phyloP scores from a whole-genome alignment of 2,329 filamentous ascomycete genomes.

The Alternaria infectoria region DNA sequence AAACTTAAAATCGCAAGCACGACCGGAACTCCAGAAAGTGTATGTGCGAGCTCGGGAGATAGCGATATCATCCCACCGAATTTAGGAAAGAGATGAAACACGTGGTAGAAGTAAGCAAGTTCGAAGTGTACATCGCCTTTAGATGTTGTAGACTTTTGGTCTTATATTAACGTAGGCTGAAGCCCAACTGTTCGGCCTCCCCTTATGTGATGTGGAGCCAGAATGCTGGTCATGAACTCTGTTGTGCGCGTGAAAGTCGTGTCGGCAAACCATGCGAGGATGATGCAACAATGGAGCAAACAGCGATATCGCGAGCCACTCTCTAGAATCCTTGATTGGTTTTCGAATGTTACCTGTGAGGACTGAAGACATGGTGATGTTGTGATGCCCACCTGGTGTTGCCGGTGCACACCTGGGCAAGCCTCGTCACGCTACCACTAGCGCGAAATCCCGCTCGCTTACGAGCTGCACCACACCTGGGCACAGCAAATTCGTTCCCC shows the following conservation, averaged over 20 bases:
- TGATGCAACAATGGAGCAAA: background rate
- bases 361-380: background rate
- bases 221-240: background rate
- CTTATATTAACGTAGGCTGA: background rate
- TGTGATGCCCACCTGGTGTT: background rate
- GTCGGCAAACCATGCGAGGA: background rate
- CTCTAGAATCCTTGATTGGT: background rate
- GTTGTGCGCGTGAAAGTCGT: background rate
- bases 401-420: no score
- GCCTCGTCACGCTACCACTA: slow-evolving; percentile 7
- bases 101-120: background rate
- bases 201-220: background rate
- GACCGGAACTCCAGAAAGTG: background rate
- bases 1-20: background rate
- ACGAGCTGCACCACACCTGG: slow-evolving; percentile 10
- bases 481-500: slow-evolving; percentile 16
- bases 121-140: background rate
- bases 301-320: background rate
- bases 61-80: background rate
- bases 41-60: background rate
- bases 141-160: background rate
- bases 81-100: background rate
- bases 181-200: background rate
- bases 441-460: slow-evolving; percentile 18
- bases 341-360: background rate